Percentiles rank a stretch among this genome's conserved stretches.
Conservation (phyloP, 2,329 filamentous ascomycete genomes). For the Madurella mycetomatis region DNA sequence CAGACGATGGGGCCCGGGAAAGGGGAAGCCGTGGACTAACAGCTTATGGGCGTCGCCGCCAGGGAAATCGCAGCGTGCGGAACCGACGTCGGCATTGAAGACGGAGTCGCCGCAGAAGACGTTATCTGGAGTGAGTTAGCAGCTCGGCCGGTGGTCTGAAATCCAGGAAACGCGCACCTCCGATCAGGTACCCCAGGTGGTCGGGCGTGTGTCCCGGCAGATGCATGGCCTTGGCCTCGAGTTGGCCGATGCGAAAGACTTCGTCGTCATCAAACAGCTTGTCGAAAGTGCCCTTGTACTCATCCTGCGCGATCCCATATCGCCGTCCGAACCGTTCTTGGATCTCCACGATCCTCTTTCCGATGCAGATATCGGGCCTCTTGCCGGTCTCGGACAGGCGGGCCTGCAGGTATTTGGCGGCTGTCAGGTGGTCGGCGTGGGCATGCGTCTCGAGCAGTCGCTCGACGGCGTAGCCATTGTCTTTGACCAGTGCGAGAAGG, state of each 20-base stretch:
- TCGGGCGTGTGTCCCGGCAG: constrained; percentile 59
- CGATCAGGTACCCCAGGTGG: constrained; percentile 55
- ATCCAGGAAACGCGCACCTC: constrained; percentile 33
- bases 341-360: constrained; percentile 48
- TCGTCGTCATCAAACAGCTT: constrained; percentile 51
- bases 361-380: constrained; percentile 48
- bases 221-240: constrained; percentile 46
- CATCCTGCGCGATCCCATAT: constrained; percentile 42
- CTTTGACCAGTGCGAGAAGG: constrained; percentile 41
- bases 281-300: constrained; percentile 48
- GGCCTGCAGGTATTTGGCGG: constrained; percentile 53
- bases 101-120: constrained; percentile 52
- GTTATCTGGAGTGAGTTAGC: constrained; percentile 30
- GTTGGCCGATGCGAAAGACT: constrained; percentile 45
- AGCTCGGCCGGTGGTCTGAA: background rate
- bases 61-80: constrained; percentile 52
- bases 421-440: constrained; percentile 58
- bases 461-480: constrained; percentile 45
- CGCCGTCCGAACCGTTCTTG: constrained; percentile 46
- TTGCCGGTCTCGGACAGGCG: constrained; percentile 34
- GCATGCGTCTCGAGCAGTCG: constrained; percentile 59
- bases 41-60: constrained; percentile 44
- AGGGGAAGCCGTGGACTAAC: constrained; percentile 2
- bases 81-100: constrained; percentile 50
- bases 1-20: background rate